Base-by-base conservation (phyloP, 208 protist genomes). In the Leishmania turanica region DNA sequence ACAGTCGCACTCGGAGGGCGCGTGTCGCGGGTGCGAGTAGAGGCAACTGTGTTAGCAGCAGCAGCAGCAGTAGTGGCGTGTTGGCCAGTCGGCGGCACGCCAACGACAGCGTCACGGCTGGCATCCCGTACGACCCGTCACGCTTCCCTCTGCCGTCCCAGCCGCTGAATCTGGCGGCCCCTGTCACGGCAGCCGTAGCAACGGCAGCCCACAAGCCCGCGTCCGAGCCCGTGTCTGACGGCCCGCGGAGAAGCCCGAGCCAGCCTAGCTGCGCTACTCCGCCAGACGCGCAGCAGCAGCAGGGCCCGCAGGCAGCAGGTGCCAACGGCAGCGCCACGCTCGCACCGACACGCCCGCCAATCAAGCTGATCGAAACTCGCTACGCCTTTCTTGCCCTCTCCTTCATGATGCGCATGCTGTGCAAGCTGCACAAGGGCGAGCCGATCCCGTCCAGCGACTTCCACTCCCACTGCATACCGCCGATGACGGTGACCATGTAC, bases 401-500 rank as follows among this genome's bases (percentile, higher is more conserved):
- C 34, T 78, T 88, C 47, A 89, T 94, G 81, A 82, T 96, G 81
- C 87, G 90, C 8, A 84, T 87, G 72, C 78, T 94, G 34, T 96
- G 91, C 77, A 79, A 89, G 40, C 84, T 89, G 58, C 93, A 95
- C 83, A 83, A 85, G 34, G 82, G 68, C 1, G 87, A 87, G 64
- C 85, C 92, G 2, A 88, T 95, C 21, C 89, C 90, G 31, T 90
- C 89, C 1, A 93, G 90, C 45, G 88, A 91, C 62, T 97, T 97
- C 66, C 93, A 97, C 83, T 96, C 91, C 3, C 88, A 92, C 77
- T 87, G 87, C 53, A 69, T 96, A 70, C 94, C 95, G 0, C 72
- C 82, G 53, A 97, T 98, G 88, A 88, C 93, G 37, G 87, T 98
- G 47, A 80, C 83, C 8, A 77, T 87, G 83, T 98, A 98, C 81